A percentile compares a stretch with the other conserved stretches of the same genome.
These are phyloP conservation scores for Aspergillus sp. DNA, from an alignment of 2,329 filamentous ascomycete genomes.

Conservation along the genomic window DNA sequence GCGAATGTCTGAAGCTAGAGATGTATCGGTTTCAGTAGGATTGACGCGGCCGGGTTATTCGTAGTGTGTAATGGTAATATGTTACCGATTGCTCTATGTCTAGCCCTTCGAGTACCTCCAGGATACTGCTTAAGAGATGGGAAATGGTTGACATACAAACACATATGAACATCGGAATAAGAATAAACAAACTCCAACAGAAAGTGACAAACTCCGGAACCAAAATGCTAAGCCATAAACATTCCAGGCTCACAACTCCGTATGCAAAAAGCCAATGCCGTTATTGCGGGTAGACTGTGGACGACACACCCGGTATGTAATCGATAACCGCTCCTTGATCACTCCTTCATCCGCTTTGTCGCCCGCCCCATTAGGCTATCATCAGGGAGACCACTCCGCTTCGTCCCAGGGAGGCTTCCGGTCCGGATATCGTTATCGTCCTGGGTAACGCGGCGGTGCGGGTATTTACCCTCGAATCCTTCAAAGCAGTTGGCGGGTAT, in stretches of 20 bases:
- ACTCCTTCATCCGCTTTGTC: constrained; percentile 60
- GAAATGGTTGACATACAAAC: not conserved
- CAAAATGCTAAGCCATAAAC: not conserved
- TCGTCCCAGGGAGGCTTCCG: constrained; percentile 85
- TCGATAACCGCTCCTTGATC: constrained; percentile 7
- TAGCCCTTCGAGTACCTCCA: not conserved
- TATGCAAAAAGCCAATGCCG: not conserved
- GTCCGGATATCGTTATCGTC: constrained; percentile 97
- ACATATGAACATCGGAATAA: not conserved
- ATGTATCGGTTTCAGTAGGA: not conserved
- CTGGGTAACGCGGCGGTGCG: constrained; percentile 84
- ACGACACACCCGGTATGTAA: not conserved
- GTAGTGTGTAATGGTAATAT: not conserved
- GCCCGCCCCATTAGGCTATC: constrained; percentile 68
- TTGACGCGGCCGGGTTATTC: not conserved
- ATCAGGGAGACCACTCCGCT: constrained; percentile 82
- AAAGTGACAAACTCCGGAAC: not conserved
- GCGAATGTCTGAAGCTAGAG: not conserved
- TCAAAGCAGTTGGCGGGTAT: constrained; percentile 88
- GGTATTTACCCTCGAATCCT: constrained; percentile 85
- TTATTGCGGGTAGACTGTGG: not conserved
- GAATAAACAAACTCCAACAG: not conserved
- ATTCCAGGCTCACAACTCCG: not conserved
- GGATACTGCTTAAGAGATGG: not conserved
- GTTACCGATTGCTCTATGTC: not conserved